A percentile compares a stretch with the other conserved stretches of the same genome.
Conservation (phyloP, 257 asterid genomes). For the Solanum okadae region DNA sequence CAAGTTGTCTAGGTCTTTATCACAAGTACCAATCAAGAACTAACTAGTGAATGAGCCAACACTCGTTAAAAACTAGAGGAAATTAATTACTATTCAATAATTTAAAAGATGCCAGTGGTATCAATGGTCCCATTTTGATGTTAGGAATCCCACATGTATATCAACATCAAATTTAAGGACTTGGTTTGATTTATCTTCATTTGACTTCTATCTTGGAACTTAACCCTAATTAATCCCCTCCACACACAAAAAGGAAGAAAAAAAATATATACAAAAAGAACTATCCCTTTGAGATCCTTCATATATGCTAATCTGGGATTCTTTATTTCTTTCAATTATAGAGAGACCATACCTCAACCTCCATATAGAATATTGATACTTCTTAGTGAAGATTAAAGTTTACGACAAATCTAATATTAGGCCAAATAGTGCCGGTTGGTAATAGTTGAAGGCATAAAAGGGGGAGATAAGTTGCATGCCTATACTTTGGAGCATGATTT, state of each 20-base stretch:
- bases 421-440: fast-evolving
- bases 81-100: not conserved
- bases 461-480: not conserved
- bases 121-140: not conserved
- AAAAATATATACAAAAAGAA: not conserved
- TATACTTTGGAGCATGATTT: not conserved
- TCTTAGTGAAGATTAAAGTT: not conserved
- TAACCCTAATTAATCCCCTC: not conserved
- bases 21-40: not conserved
- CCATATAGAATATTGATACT: not conserved
- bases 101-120: not conserved
- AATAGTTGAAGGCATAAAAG: no score
- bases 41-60: not conserved
- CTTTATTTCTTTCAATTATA: not conserved
- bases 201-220: not conserved
- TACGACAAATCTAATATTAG: no score
- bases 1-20: not conserved
- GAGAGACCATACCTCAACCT: not conserved
- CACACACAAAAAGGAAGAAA: not conserved
- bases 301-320: not conserved
- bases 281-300: not conserved
- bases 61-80: not conserved
- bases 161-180: not conserved
- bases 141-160: not conserved
- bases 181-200: not conserved